These are phyloP conservation scores for Spatholobus suberectus DNA, from an alignment of 306 rosid genomes.

Conservation along the genomic window DNA sequence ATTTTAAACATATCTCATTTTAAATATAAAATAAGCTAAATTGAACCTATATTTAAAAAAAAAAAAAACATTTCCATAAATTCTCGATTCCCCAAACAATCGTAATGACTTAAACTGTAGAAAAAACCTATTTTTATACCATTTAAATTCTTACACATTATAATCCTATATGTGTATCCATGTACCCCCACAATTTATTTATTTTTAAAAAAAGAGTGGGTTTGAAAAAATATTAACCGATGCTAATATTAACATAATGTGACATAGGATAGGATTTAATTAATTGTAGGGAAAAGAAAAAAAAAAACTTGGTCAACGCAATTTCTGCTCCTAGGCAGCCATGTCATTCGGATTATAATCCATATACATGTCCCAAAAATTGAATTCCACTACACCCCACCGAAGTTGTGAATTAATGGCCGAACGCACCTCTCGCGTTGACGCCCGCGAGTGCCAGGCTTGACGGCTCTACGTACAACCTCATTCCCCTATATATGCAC, in stretches of 20 bases:
- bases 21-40: neutral
- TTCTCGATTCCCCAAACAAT: neutral
- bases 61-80: neutral
- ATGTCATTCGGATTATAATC: neutral
- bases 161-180: neutral
- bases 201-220: too few relatives aligned
- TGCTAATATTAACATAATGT: neutral
- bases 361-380: neutral
- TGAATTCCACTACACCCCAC: slow-evolving; percentile 6
- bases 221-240: neutral
- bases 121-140: neutral
- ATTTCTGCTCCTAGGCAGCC: neutral
- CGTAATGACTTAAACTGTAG: neutral
- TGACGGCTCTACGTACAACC: slow-evolving; percentile 48
- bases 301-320: neutral
- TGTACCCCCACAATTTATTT: too few relatives aligned
- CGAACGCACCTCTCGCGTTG: slow-evolving; percentile 63
- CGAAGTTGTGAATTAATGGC: slow-evolving; percentile 42
- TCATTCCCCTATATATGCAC: slow-evolving; percentile 49
- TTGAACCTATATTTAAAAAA: too few relatives aligned
- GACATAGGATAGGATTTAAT: neutral
- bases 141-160: neutral
- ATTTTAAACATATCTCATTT: neutral
- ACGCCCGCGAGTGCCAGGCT: slow-evolving; percentile 46
- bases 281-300: neutral